Evolutionary conservation across 768 basidiomycete genomes (phyloP), one percentile per base, ranked within the genome.

Genomic region (Rhizopogon salebrosus): DNA sequence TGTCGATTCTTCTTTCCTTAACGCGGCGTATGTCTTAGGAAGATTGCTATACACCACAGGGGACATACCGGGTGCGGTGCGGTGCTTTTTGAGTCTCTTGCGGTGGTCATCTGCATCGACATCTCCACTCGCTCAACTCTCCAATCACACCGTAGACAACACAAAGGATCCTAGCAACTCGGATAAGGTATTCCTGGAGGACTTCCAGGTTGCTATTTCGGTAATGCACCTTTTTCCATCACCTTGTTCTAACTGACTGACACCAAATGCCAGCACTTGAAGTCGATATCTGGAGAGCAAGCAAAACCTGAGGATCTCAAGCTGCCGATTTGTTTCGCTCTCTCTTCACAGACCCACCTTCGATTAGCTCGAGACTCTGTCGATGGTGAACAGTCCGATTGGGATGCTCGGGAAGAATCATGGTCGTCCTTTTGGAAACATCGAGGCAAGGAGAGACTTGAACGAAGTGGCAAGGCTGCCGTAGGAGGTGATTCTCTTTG

Each of bases 41-140:
- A 78, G 95, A 37, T 70, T 98, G 55, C 72, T 93, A 36, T 98
- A 97, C 65, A 92, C 91, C 1, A 87, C 89, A n/a, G 94, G 95
- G 10, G 84, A 95, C 61, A 79, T 87, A 24, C 75, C 77, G 41
- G 81, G 78, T 6, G 93, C 95, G 7, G 84, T 95, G 24, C 72
- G 76, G 39, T 78, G 88, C 53, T 98, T 98, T 65, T 65, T 95
- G 18, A 76, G 80, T 1, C 72, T 95, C 14, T 73, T 98, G 20
- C 75, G 76, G 51, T 78, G 80, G 49, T 72, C 79, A 3, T 60
- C 61, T 38, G 49, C 57, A 40, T 60, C 54, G 10, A 55, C 51
- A 10, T 57, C 57, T 18, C 57, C 57, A 6, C 56, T 51, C 1
- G 48, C 62, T 16, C 66, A 60, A 54, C 41, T 45, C 14, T 55